Evolutionary conservation across 371 early-diverging fungal genomes (phyloP).

Genomic region (Saksenaea oblongispora): DNA sequence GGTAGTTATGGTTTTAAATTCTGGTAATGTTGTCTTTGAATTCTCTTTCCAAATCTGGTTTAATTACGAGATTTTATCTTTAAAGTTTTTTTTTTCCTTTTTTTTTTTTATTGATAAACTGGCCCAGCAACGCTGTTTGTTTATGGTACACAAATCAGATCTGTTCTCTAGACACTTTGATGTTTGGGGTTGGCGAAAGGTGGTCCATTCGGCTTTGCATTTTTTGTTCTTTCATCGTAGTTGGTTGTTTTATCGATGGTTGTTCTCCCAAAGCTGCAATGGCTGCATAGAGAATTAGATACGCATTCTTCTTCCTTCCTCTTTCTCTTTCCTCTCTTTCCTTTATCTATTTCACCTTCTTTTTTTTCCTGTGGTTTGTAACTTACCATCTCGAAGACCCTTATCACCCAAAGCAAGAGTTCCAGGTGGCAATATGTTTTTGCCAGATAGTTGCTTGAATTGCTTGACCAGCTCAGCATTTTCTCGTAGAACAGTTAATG

Average conservation of each 20-base stretch:
- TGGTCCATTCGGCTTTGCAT: neutral
- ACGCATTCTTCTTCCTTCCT: no score
- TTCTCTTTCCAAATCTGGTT: constrained; percentile 1
- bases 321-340: neutral
- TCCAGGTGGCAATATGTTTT: constrained; percentile 37
- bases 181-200: neutral
- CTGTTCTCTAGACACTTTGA: neutral
- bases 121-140: neutral
- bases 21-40: neutral
- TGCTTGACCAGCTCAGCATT: constrained; percentile 40
- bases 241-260: neutral
- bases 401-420: constrained; percentile 34
- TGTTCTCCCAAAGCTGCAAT: neutral
- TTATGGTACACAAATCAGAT: constrained; percentile 3
- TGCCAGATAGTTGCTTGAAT: constrained; percentile 28
- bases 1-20: no score
- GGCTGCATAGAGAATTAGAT: neutral
- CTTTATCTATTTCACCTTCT: neutral
- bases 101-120: constrained; percentile 4
- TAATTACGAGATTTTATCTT: neutral
- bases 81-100: no score
- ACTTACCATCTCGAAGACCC: constrained; percentile 37
- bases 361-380: neutral
- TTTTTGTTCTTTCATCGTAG: neutral
- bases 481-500: constrained; percentile 32